Conservation (phyloP, 208 protist genomes). For the Crithidia expoeki region DNA sequence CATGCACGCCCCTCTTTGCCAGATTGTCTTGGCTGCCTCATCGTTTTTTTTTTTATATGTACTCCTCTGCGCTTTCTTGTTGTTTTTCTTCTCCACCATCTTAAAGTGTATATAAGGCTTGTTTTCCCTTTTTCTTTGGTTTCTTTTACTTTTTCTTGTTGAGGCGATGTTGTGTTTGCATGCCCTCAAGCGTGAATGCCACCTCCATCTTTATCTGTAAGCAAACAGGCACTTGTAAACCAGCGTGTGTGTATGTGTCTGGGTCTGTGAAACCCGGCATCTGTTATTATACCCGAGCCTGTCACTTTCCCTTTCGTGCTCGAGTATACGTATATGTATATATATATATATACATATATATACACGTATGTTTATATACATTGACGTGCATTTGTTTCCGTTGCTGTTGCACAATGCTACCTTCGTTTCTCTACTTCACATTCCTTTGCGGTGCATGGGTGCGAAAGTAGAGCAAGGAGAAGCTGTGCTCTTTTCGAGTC, state of each 20-base stretch:
- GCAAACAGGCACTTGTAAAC: neutral
- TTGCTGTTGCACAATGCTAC: neutral
- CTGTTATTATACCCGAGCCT: neutral
- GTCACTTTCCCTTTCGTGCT: constrained; percentile 5
- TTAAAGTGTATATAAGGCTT: neutral
- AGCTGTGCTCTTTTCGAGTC: too few species aligned
- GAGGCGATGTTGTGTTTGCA: neutral
- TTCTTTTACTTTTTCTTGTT: neutral
- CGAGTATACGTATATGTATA: neutral
- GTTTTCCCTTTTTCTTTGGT: neutral
- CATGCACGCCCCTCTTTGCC: too few species aligned
- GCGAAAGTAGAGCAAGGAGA: too few species aligned
- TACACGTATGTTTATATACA: too few species aligned
- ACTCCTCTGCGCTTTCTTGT: too few species aligned
- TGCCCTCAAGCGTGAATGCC: neutral
- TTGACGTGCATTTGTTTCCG: too few species aligned
- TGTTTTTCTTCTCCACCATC: neutral
- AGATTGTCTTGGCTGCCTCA: too few species aligned
- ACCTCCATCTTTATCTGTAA: neutral
- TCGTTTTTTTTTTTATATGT: too few species aligned
- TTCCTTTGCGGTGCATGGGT: neutral
- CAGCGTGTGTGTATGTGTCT: neutral
- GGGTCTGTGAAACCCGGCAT: neutral
- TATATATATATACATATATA: constrained; percentile 2
- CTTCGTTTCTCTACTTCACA: neutral